Conservation (phyloP, 805 yeast genomes). For the Brettanomyces nanus region DNA sequence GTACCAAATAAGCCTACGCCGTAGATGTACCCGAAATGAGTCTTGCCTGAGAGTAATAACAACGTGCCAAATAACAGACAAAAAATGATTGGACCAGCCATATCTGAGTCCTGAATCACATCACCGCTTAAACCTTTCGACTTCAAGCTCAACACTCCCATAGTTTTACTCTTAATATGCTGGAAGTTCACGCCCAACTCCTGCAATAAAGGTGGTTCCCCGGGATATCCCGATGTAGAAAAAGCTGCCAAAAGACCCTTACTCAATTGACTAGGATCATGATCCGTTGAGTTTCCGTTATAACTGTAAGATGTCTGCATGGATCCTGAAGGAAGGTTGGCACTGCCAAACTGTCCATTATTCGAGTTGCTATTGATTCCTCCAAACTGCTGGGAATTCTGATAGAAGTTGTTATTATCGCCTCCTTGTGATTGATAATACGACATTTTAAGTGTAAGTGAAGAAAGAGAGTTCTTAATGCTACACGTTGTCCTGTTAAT, state of each 20-base stretch:
- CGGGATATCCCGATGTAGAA: slow-evolving; percentile 86
- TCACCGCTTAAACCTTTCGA: slow-evolving; percentile 55
- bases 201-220: slow-evolving; percentile 89
- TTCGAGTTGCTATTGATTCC: background rate
- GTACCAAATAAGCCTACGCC: slow-evolving; percentile 95
- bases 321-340: slow-evolving; percentile 16
- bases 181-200: slow-evolving; percentile 89
- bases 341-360: background rate
- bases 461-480: too few relatives aligned
- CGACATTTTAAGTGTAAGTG: slow-evolving; percentile 23
- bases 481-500: too few relatives aligned
- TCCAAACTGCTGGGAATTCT: slow-evolving; percentile 1
- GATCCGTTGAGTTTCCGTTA: slow-evolving; percentile 16
- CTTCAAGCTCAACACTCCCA: slow-evolving; percentile 75
- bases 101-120: slow-evolving; percentile 78
- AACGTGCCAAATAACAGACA: slow-evolving; percentile 81
- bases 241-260: slow-evolving; percentile 85
- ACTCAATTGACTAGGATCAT: slow-evolving; percentile 37
- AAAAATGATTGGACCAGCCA: slow-evolving; percentile 92
- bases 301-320: slow-evolving; percentile 19
- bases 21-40: slow-evolving; percentile 93
- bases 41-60: slow-evolving; percentile 79
- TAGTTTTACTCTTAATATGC: slow-evolving; percentile 78
- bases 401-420: slow-evolving; percentile 2
- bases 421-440: slow-evolving; percentile 24